Base-by-base conservation (phyloP, 1,139 yeast species). In the Sugiyamaella pinicola region DNA sequence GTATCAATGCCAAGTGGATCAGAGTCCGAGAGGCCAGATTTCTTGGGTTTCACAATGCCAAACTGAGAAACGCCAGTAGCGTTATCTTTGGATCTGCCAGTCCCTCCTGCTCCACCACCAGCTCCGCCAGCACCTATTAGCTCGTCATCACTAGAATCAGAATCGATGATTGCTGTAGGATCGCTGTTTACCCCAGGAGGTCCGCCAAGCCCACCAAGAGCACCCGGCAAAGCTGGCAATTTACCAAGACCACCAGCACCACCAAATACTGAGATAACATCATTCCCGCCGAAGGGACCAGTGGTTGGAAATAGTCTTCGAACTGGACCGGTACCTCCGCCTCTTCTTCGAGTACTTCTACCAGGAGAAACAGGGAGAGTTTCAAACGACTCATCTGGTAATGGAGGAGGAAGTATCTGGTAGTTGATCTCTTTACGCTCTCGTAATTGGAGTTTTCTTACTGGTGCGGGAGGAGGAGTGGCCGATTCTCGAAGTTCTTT, bases 221-320 rank as follows among this genome's bases (percentile, higher is more conserved):
- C 37, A 6, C 49, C 49, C 31, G 56, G 55, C 49, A 83, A 82
- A 51, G 45, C 35, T 26, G 52, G 49, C 8, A 22, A 13, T 17
- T n/a, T 33, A n/a, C 48, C 49, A 7, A 80, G 80, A 1, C 91
- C 91, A 67, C 87, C 75, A 0, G 95, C 83, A 65, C 89, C 96
- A 28, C 98, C 98, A 74, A 93, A 93, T 1, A 98, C 96, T 0
- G 98, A 96, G n/a, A 90, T 88, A 0, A 96, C 89, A n/a, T 96
- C 96, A 63, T 62, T 74, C 60, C 64, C 77, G 64, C 66, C 77
- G 64, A 52, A 69, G 33, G 65, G 72, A 31, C 64, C 69, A 17
- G 64, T 62, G 17, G 68, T 61, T 7, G 67, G 69, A 47, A 66
- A 64, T 33, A 68, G 57, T 46, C 65, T 55, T 47, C 64, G 47